Evolutionary conservation across 192 early-diverging fungal species (phyloP).

Genomic region (Coemansia sp.): DNA sequence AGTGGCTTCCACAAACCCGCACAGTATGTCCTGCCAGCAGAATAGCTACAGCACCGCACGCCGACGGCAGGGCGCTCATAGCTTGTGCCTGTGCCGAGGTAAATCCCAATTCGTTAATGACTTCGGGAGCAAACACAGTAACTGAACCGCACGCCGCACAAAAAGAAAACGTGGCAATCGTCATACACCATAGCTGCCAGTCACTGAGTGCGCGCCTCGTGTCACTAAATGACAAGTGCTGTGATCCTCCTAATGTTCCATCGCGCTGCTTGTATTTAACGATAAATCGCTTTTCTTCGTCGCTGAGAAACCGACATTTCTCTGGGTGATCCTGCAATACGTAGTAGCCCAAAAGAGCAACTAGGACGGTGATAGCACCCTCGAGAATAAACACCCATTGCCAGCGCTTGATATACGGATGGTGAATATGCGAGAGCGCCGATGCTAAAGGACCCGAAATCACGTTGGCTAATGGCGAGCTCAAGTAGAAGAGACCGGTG

Average conservation of each 20-base stretch:
- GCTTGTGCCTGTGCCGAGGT: conserved; percentile 40
- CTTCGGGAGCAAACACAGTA: conserved; percentile 44
- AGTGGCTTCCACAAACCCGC: conserved; percentile 28
- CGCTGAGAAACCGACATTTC: conserved; percentile 39
- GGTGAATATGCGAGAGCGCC: conserved; percentile 47
- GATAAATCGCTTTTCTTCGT: conserved; percentile 45
- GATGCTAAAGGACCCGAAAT: conserved; percentile 51
- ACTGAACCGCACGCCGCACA: conserved; percentile 28
- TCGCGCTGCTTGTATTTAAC: conserved; percentile 31
- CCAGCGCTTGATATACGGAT: conserved; percentile 49
- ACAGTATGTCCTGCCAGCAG: conserved; percentile 24
- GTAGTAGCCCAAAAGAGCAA: conserved; percentile 36
- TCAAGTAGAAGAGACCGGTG: conserved; percentile 42
- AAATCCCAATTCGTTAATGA: conserved; percentile 53
- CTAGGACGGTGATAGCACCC: conserved; percentile 39
- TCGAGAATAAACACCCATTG: conserved; percentile 58
- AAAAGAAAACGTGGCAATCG: conserved; percentile 26
- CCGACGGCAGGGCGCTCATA: conserved; percentile 47
- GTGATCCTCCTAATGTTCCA: conserved; percentile 45
- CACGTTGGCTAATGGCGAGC: conserved; percentile 44
- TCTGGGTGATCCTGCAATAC: conserved; percentile 54
- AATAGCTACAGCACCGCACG: conserved; percentile 37
- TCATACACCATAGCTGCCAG: conserved; percentile 56
- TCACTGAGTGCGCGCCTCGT: conserved; percentile 25
- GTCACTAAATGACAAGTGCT: conserved; percentile 21